Evolutionary conservation across 2,329 filamentous ascomycete species (phyloP).

Genomic region (Aspergillus tubingensis): DNA sequence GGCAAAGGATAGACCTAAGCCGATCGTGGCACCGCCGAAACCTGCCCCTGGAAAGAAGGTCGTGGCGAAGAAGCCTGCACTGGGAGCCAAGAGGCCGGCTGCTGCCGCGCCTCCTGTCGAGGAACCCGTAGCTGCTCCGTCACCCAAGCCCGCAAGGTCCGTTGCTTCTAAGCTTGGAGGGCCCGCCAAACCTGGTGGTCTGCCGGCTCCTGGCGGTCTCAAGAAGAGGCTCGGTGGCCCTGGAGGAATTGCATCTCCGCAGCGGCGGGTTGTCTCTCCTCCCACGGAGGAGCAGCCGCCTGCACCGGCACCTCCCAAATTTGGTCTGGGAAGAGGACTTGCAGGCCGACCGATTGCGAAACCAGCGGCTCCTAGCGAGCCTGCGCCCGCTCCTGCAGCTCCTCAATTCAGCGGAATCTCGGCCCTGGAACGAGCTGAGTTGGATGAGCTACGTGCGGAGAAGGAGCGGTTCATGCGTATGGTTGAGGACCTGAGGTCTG

Average conservation of each 20-base stretch:
- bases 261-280: constrained; percentile 47
- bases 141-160: constrained; percentile 46
- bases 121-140: constrained; percentile 53
- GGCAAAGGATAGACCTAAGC: constrained; percentile 89
- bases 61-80: constrained; percentile 54
- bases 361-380: constrained; percentile 53
- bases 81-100: constrained; percentile 52
- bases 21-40: constrained; percentile 63
- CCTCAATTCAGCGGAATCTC: constrained; percentile 67
- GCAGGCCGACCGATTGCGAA: constrained; percentile 84
- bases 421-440: constrained; percentile 82
- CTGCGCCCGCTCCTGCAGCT: constrained; percentile 55
- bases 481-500: constrained; percentile 77
- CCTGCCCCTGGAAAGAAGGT: constrained; percentile 58
- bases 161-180: constrained; percentile 51
- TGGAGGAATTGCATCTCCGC: constrained; percentile 44
- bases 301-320: constrained; percentile 51
- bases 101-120: constrained; percentile 55
- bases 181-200: constrained; percentile 41
- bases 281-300: constrained; percentile 48
- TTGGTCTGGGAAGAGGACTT: constrained; percentile 73
- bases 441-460: constrained; percentile 82
- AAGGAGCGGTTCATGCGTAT: constrained; percentile 76
- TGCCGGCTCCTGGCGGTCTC: constrained; percentile 44
- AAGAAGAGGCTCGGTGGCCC: constrained; percentile 47